Evolutionary conservation across 495 filamentous ascomycete genomes (phyloP), one percentile per base, ranked within the genome.

Genomic region (Tuber umbilicatum): DNA sequence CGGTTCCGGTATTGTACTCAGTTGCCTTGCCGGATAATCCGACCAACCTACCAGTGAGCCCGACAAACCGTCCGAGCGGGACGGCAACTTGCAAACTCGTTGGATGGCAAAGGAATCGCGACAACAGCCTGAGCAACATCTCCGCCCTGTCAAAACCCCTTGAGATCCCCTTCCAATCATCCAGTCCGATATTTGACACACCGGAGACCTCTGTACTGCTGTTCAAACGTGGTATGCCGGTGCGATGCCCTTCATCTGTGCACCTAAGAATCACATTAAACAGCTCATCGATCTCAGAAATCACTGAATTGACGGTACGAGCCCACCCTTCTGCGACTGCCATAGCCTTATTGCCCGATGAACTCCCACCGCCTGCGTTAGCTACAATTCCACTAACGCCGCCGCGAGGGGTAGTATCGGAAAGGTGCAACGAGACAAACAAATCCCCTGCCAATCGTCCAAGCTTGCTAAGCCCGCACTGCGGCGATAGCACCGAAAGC

Each of bases 301-400:
- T 69, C 23, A 78, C 47, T 16, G 72, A 64, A n/a, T 50, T 64
- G 69, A 82, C 73, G 1, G 74, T 43, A 16, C 70, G 69, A n/a
- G 73, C 39, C 81, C 81, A 82, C 73, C 75, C 81, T 6, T 73
- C 72, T 47, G 81, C 81, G 17, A 79, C 75, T 0, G 81, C 81
- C 10, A 73, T 75, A 50, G 73, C 78, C 41, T 76, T 80, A 27
- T 71, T 80, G 35, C 75, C 69, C n/a, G 70, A 47, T 21, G 76
- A 64, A 12, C 43, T n/a, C 37, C 64, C 69, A 67, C 40, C 50
- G 5, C 55, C 23, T 45, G 55, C n/a, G 17, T 45, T 41, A 38
- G 41, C 45, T 45, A 39, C 47, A 43, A 67, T 67, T 43, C 55
- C 70, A 37, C 42, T 31, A n/a, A 31, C n/a, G 41, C 74, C 72